Conservation (phyloP, 805 yeast genomes). For the Barnettozyma salicaria region DNA sequence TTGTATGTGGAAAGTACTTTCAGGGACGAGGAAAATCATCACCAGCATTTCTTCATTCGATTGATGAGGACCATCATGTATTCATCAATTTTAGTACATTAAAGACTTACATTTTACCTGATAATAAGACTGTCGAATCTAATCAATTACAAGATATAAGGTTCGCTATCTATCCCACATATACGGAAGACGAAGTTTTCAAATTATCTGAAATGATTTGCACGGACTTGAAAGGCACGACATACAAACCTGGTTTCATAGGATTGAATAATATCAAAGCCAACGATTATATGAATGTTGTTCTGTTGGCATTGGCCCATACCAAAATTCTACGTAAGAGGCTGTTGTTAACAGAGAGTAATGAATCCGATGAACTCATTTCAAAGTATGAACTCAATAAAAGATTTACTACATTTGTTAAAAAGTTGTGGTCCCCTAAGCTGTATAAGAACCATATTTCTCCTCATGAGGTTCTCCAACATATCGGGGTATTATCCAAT, state of each 20-base stretch:
- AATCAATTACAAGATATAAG: conserved; percentile 45
- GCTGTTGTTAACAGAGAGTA: conserved; percentile 28
- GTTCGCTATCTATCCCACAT: conserved; percentile 47
- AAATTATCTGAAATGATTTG: conserved; percentile 26
- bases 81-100: conserved; percentile 48
- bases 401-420: conserved; percentile 40
- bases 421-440: conserved; percentile 59
- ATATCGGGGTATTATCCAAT: conserved; percentile 38
- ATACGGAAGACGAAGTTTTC: conserved; percentile 30
- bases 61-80: conserved; percentile 57
- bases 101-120: conserved; percentile 58
- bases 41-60: conserved; percentile 62
- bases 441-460: conserved; percentile 59
- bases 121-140: conserved; percentile 40
- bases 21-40: conserved; percentile 63
- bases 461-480: conserved; percentile 57
- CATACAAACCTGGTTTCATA: conserved; percentile 56
- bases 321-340: conserved; percentile 43
- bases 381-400: conserved; percentile 31
- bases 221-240: conserved; percentile 38
- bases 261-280: conserved; percentile 52
- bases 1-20: conserved; percentile 66
- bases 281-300: conserved; percentile 52
- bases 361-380: conserved; percentile 13
- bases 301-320: conserved; percentile 53